phyloP scores from a whole-genome alignment of 2,329 filamentous ascomycete species.

The Aspergillus eucalypticola region DNA sequence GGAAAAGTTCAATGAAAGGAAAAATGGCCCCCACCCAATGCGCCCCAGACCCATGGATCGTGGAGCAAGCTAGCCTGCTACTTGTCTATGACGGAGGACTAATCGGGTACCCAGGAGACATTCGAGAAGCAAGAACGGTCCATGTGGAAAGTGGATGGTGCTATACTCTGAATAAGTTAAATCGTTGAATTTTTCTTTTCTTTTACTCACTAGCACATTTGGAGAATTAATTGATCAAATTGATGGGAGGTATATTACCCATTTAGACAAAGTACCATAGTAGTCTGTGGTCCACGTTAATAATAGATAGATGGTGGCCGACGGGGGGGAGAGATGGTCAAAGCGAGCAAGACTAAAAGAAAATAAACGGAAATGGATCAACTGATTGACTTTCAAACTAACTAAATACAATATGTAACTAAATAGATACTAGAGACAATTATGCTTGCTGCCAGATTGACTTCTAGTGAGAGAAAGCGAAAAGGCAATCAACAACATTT shows the following conservation, averaged over 20 bases:
- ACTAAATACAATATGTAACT: too few species aligned
- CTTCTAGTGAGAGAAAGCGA: neutral
- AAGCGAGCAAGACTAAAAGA: neutral
- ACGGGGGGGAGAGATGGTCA: neutral
- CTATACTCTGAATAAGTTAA: neutral
- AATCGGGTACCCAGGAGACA: neutral
- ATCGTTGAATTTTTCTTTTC: neutral
- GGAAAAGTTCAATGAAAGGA: slow-evolving; percentile 6
- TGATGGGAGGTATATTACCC: neutral
- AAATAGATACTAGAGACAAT: too few species aligned
- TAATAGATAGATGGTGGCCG: slow-evolving; percentile 2
- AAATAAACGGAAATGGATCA: slow-evolving; percentile 1
- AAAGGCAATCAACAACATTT: too few species aligned
- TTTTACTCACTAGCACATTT: too few species aligned
- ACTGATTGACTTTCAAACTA: neutral
- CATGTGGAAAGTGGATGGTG: slow-evolving; percentile 5
- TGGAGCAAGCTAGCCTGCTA: slow-evolving; percentile 11
- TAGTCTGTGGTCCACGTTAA: neutral
- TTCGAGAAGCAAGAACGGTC: slow-evolving; percentile 5
- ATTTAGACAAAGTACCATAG: neutral
- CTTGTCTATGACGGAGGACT: slow-evolving; percentile 6
- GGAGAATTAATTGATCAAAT: neutral
- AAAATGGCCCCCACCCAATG: slow-evolving; percentile 15
- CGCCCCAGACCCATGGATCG: slow-evolving; percentile 18
- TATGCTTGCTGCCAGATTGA: neutral